Percentiles rank a stretch among this genome's conserved stretches.
Conservation (phyloP, 805 yeast species). For the Myxozyma monticola region DNA sequence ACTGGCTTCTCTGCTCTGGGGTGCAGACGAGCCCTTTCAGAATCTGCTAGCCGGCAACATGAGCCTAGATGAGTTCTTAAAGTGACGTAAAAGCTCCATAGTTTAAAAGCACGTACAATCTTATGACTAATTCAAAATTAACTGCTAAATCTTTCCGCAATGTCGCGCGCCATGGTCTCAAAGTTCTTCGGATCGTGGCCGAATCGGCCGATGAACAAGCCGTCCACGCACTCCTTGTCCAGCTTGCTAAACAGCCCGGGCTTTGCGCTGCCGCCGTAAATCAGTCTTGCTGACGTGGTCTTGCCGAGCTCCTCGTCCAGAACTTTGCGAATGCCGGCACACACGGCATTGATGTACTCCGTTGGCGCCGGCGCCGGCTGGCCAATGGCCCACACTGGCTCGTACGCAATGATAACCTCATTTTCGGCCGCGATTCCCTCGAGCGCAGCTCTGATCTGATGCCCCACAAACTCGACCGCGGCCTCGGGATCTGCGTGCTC, state of each 20-base stretch:
- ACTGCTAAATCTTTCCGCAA: too few species aligned
- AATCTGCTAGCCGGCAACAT: constrained; percentile 30
- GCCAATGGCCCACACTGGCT: constrained; percentile 40
- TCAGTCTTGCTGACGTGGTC: constrained; percentile 18
- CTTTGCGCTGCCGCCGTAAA: constrained; percentile 37
- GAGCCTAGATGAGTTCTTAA: constrained; percentile 33
- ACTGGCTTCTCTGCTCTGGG: too few species aligned
- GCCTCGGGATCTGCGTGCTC: constrained; percentile 6
- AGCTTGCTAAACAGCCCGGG: constrained; percentile 33
- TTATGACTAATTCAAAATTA: too few species aligned
- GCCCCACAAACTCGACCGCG: constrained; percentile 30
- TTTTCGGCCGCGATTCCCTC: constrained; percentile 1
- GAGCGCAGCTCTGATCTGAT: constrained; percentile 28
- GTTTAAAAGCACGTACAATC: too few species aligned
- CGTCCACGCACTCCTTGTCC: constrained; percentile 32
- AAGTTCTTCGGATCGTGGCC: constrained; percentile 35
- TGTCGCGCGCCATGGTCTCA: constrained; percentile 30
- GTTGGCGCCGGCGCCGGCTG: constrained; percentile 36
- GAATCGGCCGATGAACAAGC: constrained; percentile 36
- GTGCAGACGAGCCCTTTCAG: constrained; percentile 6
- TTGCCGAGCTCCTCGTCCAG: constrained; percentile 16
- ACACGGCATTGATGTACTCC: constrained; percentile 33
- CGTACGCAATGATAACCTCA: constrained; percentile 35
- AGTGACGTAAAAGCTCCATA: too few species aligned
- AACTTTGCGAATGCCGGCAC: constrained; percentile 27